A percentile compares a stretch with the other conserved stretches of the same genome.
These are phyloP conservation scores for Sarcocystis neurona DNA, from an alignment of 169 alveolate genomes.

Conservation along the genomic window DNA sequence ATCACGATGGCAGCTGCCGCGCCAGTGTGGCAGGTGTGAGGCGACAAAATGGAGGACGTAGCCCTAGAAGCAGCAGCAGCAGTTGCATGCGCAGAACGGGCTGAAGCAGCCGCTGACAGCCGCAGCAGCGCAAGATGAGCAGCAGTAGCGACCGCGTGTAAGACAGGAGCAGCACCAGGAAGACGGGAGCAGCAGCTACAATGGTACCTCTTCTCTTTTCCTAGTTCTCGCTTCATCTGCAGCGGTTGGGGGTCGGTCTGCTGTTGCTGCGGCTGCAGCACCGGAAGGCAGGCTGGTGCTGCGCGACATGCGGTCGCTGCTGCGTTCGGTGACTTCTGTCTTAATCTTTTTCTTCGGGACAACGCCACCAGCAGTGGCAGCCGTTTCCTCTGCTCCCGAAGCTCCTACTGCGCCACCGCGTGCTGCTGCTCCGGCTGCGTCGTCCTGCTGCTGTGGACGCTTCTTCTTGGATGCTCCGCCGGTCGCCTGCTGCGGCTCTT, in stretches of 20 bases:
- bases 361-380: background rate
- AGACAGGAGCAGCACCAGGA: background rate
- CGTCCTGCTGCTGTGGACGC: no score
- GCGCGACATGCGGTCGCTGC: background rate
- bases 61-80: no score
- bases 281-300: background rate
- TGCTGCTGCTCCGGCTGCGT: no score
- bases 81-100: no score
- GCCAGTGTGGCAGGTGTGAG: no score
- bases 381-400: background rate
- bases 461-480: no score
- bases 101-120: no score
- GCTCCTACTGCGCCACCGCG: background rate
- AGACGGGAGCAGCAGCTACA: background rate
- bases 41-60: no score
- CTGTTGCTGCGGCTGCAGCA: background rate
- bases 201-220: constrained; percentile 18
- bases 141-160: background rate
- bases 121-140: no score
- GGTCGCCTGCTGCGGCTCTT: no score
- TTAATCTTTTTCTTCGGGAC: background rate
- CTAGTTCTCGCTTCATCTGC: background rate
- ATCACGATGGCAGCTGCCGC: no score
- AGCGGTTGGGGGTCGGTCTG: constrained; percentile 32
- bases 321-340: background rate